Percentiles rank a stretch among this genome's conserved stretches.
Evolutionary conservation across 2,329 filamentous ascomycete genomes (phyloP).

Genomic region (Lachnellula suecica): DNA sequence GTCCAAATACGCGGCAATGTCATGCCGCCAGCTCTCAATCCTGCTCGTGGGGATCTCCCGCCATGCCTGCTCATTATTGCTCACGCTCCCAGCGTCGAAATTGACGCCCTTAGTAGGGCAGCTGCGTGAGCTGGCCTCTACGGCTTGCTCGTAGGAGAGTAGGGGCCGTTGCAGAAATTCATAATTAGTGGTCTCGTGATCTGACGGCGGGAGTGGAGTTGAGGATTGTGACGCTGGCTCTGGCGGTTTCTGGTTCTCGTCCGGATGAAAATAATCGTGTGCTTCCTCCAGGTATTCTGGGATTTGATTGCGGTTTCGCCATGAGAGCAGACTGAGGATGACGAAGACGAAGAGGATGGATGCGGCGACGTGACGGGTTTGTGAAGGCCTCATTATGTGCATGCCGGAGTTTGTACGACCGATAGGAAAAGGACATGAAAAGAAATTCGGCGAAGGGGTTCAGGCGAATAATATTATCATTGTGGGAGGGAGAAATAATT

Average conservation of each 20-base stretch:
- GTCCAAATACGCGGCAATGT: conserved; percentile 11
- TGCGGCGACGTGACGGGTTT: background rate
- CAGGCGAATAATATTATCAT: too few relatives aligned
- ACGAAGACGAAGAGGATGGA: background rate
- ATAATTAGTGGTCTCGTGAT: background rate
- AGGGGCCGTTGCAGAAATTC: conserved; percentile 7
- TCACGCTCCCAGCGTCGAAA: conserved; percentile 13
- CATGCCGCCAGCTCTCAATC: conserved; percentile 16
- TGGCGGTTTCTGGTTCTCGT: too few relatives aligned
- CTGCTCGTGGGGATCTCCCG: conserved; percentile 12
- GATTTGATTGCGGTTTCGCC: background rate
- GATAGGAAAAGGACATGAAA: too few relatives aligned
- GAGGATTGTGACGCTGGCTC: background rate
- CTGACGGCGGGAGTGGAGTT: background rate
- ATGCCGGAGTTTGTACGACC: too few relatives aligned
- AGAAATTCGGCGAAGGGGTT: too few relatives aligned
- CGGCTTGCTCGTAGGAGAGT: conserved; percentile 14
- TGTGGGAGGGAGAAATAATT: too few relatives aligned
- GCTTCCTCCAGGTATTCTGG: conserved; percentile 1
- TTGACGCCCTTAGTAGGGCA: conserved; percentile 19
- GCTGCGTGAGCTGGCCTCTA: conserved; percentile 9
- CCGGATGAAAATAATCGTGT: conserved; percentile 5
- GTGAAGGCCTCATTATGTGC: conserved; percentile 1
- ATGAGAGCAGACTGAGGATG: background rate
- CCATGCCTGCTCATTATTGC: conserved; percentile 13